phyloP scores from a whole-genome alignment of 164 flowering plant genomes.

The Liquidambar formosana region DNA sequence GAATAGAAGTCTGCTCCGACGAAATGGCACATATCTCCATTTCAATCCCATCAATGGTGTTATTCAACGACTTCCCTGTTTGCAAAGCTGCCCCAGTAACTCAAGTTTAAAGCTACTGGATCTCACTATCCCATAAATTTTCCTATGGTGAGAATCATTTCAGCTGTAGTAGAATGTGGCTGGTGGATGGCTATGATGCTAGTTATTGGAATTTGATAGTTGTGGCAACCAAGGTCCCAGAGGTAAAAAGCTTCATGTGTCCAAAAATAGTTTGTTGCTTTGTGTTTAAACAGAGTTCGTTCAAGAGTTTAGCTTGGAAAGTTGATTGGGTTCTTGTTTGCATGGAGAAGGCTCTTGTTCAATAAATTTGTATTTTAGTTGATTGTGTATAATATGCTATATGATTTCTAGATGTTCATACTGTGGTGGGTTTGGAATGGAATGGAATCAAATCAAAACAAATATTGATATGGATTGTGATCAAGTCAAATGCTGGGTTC shows the following conservation, averaged over 20 bases:
- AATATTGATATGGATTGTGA: too few species aligned
- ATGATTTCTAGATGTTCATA: too few species aligned
- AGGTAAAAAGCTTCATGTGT: background rate
- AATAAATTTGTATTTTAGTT: background rate
- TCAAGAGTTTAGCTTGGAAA: background rate
- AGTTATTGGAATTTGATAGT: background rate
- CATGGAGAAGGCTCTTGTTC: conserved; percentile 2
- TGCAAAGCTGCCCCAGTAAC: background rate
- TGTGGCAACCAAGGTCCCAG: background rate
- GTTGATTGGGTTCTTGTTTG: background rate
- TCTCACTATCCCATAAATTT: background rate
- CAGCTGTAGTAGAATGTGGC: conserved; percentile 3
- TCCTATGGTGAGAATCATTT: background rate
- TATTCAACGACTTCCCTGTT: conserved; percentile 31
- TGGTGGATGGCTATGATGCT: background rate
- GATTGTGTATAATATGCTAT: too few species aligned
- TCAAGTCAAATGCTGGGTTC: too few species aligned
- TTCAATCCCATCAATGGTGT: background rate
- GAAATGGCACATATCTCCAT: background rate
- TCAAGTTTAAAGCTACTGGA: background rate
- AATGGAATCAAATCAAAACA: too few species aligned
- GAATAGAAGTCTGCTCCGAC: conserved; percentile 3
- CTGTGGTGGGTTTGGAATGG: too few species aligned
- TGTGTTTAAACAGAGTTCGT: background rate
- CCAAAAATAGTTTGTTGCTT: background rate